Evolutionary conservation across 306 rosid genomes (phyloP).

Genomic region (Coriaria nepalensis): DNA sequence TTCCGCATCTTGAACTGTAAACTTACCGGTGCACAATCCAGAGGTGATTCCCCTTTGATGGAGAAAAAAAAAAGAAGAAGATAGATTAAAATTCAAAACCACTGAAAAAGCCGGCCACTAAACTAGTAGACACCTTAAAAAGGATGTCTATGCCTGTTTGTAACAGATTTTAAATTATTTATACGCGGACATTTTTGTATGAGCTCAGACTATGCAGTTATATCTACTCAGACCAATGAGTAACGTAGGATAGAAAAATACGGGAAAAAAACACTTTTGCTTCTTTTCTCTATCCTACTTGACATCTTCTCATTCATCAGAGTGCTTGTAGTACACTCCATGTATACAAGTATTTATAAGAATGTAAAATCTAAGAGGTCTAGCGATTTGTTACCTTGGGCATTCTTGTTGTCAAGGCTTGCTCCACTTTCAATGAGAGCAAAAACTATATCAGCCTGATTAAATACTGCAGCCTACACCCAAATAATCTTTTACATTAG

Average conservation of each 20-base stretch:
- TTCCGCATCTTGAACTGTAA: conserved; percentile 71
- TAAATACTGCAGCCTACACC: conserved; percentile 86
- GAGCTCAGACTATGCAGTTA: too few relatives aligned
- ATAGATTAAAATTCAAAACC: background rate
- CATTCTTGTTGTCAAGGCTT: conserved; percentile 67
- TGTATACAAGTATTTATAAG: background rate
- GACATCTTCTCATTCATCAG: too few relatives aligned
- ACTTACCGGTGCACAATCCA: conserved; percentile 92
- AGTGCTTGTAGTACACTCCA: background rate
- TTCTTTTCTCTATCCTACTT: too few relatives aligned
- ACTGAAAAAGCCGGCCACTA: too few relatives aligned
- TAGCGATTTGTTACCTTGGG: conserved; percentile 57
- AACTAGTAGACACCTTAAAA: too few relatives aligned
- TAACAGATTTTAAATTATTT: too few relatives aligned
- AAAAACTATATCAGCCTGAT: conserved; percentile 86
- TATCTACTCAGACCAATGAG: too few relatives aligned
- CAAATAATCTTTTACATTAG: conserved; percentile 16
- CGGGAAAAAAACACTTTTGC: too few relatives aligned
- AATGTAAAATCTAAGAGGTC: conserved; percentile 7
- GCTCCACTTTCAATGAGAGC: conserved; percentile 93
- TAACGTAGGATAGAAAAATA: too few relatives aligned
- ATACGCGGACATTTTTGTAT: too few relatives aligned
- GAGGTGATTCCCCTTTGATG: conserved; percentile 71
- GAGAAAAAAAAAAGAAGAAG: conserved; percentile 8
- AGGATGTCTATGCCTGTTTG: too few relatives aligned